Base-by-base conservation (phyloP, 208 protist species). In the Leishmania turanica region DNA sequence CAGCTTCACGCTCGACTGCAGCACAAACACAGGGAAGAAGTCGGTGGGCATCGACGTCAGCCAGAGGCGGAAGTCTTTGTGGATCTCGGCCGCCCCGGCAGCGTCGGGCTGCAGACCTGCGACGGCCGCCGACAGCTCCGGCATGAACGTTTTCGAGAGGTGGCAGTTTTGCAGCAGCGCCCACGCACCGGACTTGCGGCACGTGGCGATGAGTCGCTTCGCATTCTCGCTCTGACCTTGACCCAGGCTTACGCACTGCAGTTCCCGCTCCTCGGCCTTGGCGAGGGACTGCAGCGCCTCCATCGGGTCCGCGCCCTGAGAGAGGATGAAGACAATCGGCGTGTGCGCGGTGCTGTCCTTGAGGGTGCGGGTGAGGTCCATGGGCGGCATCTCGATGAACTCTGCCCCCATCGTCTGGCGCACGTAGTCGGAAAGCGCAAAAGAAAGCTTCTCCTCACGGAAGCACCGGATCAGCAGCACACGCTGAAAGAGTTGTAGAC, bases 121-220 rank as follows among this genome's bases (percentile, higher is more conserved):
- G 40, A 99, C 97, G 62, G 99, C 93, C 27, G 87, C 81, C 86
- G 99, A 96, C 70, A 99, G 88, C 75, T 96, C 93, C 6, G 98
- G 97, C 98, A 99, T 99, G 89, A 99, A 99, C 24, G 93, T 98
- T 58, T 97, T 91, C 54, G 93, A 97, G 37, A 99, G 87, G 85
- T 99, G 99, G 86, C 98, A 99, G 87, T 99, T 99, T 87, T 99
- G 97, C 47, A 99, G 89, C 70, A 99, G 89, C 13, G 99, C 98
- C 99, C 99, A 99, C 24, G 91, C 82, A 8, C 98, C 98, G 21
- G 85, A 89, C 64, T 90, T 89, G 49, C 91, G 90, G 75, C 98
- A 99, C 34, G 87, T 86, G 21, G 99, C 91, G 76, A 99, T 99
- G 47, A 99, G 89, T 31, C 85, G 72, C 82, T 97, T 98, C n/a